Evolutionary conservation across 2,329 filamentous ascomycete genomes (phyloP).

Genomic region (Pseudogymnoascus sp.): DNA sequence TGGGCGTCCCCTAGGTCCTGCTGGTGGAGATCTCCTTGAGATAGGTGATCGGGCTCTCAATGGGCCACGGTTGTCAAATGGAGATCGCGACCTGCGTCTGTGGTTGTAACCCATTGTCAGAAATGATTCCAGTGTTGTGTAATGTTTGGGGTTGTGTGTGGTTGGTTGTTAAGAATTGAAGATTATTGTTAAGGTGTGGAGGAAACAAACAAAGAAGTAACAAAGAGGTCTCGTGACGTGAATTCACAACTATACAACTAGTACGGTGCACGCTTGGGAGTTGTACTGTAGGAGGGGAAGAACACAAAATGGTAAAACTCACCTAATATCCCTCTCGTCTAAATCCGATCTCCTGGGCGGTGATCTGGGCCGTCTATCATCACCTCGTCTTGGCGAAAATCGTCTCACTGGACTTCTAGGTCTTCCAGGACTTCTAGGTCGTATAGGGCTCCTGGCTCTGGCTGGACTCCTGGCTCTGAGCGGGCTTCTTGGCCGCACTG

Average conservation of each 20-base stretch:
- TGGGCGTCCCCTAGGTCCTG: slow-evolving; percentile 29
- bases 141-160: not conserved
- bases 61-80: slow-evolving; percentile 26
- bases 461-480: slow-evolving; percentile 33
- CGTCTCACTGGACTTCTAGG: slow-evolving; percentile 26
- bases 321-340: slow-evolving; percentile 19
- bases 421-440: slow-evolving; percentile 7
- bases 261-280: not conserved
- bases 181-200: not conserved
- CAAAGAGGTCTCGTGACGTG: slow-evolving; percentile 3
- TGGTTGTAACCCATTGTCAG: slow-evolving; percentile 11
- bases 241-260: slow-evolving; percentile 1
- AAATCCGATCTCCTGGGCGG: slow-evolving; percentile 24
- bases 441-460: slow-evolving; percentile 27
- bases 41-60: slow-evolving; percentile 27
- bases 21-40: slow-evolving; percentile 27
- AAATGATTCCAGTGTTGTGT: not conserved
- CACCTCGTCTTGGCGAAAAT: slow-evolving; percentile 31
- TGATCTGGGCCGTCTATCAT: slow-evolving; percentile 31
- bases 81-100: slow-evolving; percentile 30
- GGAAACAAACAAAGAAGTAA: not conserved
- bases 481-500: slow-evolving; percentile 19
- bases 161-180: not conserved
- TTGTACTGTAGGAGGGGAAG: not conserved
- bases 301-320: slow-evolving; percentile 2